Conservation (phyloP, 805 yeast species). For the Naumovozyma baii region DNA sequence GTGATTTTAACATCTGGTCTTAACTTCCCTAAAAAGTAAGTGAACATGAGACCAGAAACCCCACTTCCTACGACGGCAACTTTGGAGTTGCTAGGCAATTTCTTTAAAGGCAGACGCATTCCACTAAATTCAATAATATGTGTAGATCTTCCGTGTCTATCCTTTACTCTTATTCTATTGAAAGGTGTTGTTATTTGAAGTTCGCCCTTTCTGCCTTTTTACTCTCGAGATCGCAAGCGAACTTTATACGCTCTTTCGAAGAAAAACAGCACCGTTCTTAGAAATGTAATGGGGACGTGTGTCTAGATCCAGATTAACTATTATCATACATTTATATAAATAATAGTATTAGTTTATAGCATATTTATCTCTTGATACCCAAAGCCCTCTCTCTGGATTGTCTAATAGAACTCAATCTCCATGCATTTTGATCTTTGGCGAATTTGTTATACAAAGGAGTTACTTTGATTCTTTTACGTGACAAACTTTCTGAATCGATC, state of each 20-base stretch:
- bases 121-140: background rate
- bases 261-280: too few relatives aligned
- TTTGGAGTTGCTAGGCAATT: conserved; percentile 26
- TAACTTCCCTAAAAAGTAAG: conserved; percentile 56
- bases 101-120: conserved; percentile 15
- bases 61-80: conserved; percentile 85
- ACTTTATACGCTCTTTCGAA: too few relatives aligned
- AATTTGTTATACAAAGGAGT: conserved; percentile 61
- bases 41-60: conserved; percentile 70
- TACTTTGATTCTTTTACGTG: conserved; percentile 53
- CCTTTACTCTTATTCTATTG: too few relatives aligned
- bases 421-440: conserved; percentile 52
- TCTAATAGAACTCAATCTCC: conserved; percentile 57
- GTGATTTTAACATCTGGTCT: conserved; percentile 68
- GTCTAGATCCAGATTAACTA: too few relatives aligned
- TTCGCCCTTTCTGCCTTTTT: too few relatives aligned
- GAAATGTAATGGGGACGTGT: background rate
- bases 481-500: conserved; percentile 44
- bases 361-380: conserved; percentile 22
- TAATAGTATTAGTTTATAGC: too few relatives aligned
- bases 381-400: conserved; percentile 25
- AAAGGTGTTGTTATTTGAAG: too few relatives aligned
- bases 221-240: too few relatives aligned
- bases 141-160: background rate
- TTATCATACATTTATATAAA: too few relatives aligned